Percentiles rank a stretch among this genome's conserved stretches.
These are phyloP conservation scores for Russula dissimulans DNA, from an alignment of 768 basidiomycete species.

Conservation along the genomic window DNA sequence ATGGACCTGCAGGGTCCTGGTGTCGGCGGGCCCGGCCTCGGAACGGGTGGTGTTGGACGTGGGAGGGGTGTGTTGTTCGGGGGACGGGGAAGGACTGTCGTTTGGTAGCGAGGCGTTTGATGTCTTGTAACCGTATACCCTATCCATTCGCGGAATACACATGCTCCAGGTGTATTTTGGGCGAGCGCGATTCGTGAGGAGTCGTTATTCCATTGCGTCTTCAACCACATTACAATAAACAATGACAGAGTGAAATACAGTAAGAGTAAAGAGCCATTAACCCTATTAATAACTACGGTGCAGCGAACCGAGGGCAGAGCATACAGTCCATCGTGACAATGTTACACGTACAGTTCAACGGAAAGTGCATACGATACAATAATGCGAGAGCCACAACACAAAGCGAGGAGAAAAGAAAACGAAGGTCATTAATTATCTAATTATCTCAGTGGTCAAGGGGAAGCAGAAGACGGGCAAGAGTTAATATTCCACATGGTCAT, in stretches of 20 bases:
- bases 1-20: conserved; percentile 16
- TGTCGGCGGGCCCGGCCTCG: background rate
- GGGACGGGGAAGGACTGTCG: conserved; percentile 16
- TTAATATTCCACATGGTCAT: background rate
- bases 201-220: background rate
- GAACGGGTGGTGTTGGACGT: conserved; percentile 1
- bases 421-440: background rate
- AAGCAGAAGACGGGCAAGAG: background rate
- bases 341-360: conserved; percentile 6
- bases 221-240: conserved; percentile 1
- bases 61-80: conserved; percentile 15
- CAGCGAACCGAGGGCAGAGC: background rate
- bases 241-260: background rate
- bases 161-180: background rate
- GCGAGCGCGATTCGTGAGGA: background rate
- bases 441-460: background rate
- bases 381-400: background rate
- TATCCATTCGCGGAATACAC: background rate
- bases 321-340: background rate
- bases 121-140: background rate
- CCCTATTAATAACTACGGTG: background rate
- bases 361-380: conserved; percentile 3
- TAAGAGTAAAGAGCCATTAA: background rate
- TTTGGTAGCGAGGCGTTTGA: conserved; percentile 2
- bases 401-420: background rate